Base-by-base conservation (phyloP, 2,329 filamentous ascomycete species). In the Penicillium olsonii region DNA sequence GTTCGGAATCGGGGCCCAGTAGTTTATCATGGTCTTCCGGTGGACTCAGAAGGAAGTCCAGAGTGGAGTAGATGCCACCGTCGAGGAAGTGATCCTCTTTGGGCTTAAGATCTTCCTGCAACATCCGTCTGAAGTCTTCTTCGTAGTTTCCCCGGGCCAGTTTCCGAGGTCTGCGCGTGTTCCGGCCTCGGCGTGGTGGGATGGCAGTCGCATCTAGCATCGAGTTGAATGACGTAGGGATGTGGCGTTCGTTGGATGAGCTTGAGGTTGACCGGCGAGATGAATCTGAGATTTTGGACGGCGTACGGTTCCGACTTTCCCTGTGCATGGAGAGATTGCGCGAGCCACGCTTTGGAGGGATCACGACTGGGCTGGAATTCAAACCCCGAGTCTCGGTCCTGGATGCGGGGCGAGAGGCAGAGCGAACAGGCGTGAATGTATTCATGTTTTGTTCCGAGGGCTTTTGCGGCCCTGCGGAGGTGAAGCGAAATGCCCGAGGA, bases 121-220 rank as follows among this genome's bases (percentile, higher is more conserved):
- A 63, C 60, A 84, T 74, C 52, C 80, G 79, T 60, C 81, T 83
- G 42, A 83, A 83, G 44, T 75, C 69, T 44, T 73, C 69, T 22
- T 70, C 69, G 67, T 72, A 60, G 64, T 76, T 64, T 55, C 70
- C 63, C 64, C 73, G 62, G 34, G 71, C 65, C 45, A 73, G 48
- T 60, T 68, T 67, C 53, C 72, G 64, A 56, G 74, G 60, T 48
- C 68, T 61, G 48, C 68, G 68, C 53, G 68, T 67, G 9, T 69
- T 69, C 53, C 68, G 66, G 3, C 68, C 70, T 38, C 68, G 68
- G 37, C 68, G 68, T 50, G 78, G 78, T 3, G 82, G 82, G 41
- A 85, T 85, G 2, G 79, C 70, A 2, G 83, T 85, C 38, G 82
- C 76, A 47, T 82, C 79, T 27, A 85, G 68, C 47, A 85, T 68